Conservation (phyloP, 2,329 filamentous ascomycete species). For the Beauveria asiatica region DNA sequence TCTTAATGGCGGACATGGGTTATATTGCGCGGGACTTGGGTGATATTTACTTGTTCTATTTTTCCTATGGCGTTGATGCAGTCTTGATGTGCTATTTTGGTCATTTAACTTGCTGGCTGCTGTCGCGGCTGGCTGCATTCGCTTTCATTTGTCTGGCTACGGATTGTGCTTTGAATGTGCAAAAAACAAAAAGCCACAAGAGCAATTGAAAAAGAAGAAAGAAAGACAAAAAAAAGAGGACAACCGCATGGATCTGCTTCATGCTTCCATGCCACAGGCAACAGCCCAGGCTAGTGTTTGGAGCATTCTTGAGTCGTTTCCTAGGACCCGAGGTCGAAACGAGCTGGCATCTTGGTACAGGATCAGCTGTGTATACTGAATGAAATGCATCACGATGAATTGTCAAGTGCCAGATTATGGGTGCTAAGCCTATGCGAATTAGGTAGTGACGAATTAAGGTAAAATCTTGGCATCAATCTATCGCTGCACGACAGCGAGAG, state of each 20-base stretch:
- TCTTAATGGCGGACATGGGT: constrained; percentile 17
- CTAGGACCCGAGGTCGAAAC: background rate
- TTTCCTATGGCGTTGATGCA: constrained; percentile 31
- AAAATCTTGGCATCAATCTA: constrained; percentile 1
- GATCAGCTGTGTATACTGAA: constrained; percentile 9
- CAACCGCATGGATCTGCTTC: background rate
- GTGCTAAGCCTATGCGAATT: background rate
- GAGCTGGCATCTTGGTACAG: background rate
- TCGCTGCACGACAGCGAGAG: background rate
- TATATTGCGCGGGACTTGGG: constrained; percentile 33
- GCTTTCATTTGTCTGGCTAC: constrained; percentile 6
- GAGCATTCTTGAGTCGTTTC: background rate
- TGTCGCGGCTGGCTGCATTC: background rate
- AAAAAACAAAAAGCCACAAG: background rate
- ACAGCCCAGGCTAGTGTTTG: background rate
- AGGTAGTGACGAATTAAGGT: background rate
- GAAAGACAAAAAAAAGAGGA: background rate
- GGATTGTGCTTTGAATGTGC: constrained; percentile 2
- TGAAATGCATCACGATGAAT: constrained; percentile 8
- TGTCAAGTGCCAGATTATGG: background rate
- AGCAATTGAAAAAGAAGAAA: background rate
- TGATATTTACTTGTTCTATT: constrained; percentile 19
- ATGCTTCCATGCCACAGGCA: background rate
- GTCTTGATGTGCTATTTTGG: constrained; percentile 26
- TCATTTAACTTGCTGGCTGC: constrained; percentile 1